These are phyloP conservation scores for Teunomyces lycoperdinae DNA, from an alignment of 805 yeast genomes.

Conservation along the genomic window DNA sequence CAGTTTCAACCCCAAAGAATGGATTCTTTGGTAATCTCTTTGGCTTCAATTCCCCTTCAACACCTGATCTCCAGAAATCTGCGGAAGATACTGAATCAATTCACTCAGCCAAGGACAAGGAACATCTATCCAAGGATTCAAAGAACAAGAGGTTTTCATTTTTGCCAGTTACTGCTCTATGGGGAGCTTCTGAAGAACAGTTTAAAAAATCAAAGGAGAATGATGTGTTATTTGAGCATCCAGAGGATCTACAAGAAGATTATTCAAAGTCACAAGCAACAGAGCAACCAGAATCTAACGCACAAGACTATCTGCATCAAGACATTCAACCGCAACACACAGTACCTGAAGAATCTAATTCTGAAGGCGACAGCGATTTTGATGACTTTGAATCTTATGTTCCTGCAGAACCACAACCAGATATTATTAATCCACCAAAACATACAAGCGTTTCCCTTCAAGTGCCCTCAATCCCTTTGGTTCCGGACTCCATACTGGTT, in stretches of 20 bases:
- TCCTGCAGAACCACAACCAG: constrained; percentile 1
- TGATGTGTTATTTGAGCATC: neutral
- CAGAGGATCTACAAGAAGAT: neutral
- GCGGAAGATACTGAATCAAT: neutral
- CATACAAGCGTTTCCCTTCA: too few relatives aligned
- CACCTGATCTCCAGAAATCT: neutral
- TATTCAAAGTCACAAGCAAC: neutral
- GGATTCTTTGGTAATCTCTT: constrained; percentile 33
- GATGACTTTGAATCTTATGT: constrained; percentile 19
- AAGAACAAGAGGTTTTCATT: constrained; percentile 18
- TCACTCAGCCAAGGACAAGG: neutral
- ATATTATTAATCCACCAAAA: neutral
- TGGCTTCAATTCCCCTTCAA: constrained; percentile 15
- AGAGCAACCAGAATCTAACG: neutral
- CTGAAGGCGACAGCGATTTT: constrained; percentile 17
- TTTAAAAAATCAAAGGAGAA: neutral
- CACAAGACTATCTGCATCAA: neutral
- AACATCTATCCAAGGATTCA: neutral
- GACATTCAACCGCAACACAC: neutral
- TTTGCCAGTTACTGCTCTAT: constrained; percentile 13
- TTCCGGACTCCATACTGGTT: neutral
- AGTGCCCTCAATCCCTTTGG: neutral
- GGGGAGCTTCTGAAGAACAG: constrained; percentile 1
- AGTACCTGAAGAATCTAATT: neutral
- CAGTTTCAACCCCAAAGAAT: constrained; percentile 19